Evolutionary conservation across 257 asterid genomes (phyloP).

Genomic region (Pogostemon cablin): DNA sequence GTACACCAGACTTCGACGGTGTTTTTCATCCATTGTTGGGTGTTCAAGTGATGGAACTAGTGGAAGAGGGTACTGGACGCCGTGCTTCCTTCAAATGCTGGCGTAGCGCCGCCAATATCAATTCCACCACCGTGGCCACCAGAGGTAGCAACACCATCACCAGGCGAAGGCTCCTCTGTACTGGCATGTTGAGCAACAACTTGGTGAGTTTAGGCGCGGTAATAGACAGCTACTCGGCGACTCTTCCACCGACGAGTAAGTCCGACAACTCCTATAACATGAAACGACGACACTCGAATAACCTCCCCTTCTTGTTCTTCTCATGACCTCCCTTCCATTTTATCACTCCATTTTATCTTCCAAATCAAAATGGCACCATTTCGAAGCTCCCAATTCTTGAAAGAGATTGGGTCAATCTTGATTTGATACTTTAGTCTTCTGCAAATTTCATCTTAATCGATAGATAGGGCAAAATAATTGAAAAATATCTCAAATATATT

Average conservation of each 20-base stretch:
- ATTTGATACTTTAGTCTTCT: too few relatives aligned
- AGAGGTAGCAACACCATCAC: slow-evolving; percentile 66
- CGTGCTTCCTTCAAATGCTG: slow-evolving; percentile 76
- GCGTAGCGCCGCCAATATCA: slow-evolving; percentile 63
- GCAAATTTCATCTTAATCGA: too few relatives aligned
- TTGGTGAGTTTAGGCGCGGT: slow-evolving; percentile 55
- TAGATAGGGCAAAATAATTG: too few relatives aligned
- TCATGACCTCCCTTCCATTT: slow-evolving; percentile 52
- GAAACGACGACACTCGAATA: slow-evolving; percentile 70
- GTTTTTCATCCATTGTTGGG: too few relatives aligned
- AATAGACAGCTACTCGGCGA: slow-evolving; percentile 15
- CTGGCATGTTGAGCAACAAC: slow-evolving; percentile 68
- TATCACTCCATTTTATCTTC: too few relatives aligned
- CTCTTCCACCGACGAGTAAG: slow-evolving; percentile 36
- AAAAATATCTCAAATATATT: too few relatives aligned
- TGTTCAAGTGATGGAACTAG: too few relatives aligned
- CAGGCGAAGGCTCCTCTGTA: slow-evolving; percentile 82
- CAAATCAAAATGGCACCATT: too few relatives aligned
- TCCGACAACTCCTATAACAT: slow-evolving; percentile 61
- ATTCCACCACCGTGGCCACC: slow-evolving; percentile 71
- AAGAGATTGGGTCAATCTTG: too few relatives aligned
- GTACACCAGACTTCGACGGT: too few relatives aligned
- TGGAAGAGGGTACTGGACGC: slow-evolving; percentile 35
- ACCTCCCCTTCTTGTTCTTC: slow-evolving; percentile 59
- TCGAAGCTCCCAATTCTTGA: too few relatives aligned